Evolutionary conservation across 2,329 filamentous ascomycete genomes (phyloP).

Genomic region (Lasiodiplodia sp.): DNA sequence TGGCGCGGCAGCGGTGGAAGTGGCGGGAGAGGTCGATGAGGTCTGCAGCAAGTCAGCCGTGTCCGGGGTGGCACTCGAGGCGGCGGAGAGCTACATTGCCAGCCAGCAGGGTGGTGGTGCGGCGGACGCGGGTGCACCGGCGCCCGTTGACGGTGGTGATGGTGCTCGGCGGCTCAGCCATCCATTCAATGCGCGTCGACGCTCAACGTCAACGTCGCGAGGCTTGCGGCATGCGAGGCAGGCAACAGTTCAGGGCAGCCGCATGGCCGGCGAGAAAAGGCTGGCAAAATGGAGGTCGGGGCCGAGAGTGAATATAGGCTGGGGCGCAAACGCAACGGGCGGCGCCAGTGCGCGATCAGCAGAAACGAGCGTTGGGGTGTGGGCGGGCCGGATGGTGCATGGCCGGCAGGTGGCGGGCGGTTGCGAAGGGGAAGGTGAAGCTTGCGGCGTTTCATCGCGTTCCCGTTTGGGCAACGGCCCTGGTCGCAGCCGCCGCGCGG

Average conservation of each 20-base stretch:
- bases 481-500: conserved; percentile 24
- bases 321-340: conserved; percentile 10
- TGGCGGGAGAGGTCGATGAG: conserved; percentile 36
- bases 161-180: conserved; percentile 47
- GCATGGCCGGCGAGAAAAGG: conserved; percentile 17
- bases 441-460: conserved; percentile 26
- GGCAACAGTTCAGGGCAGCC: conserved; percentile 8
- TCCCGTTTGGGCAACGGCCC: conserved; percentile 13
- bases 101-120: conserved; percentile 32
- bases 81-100: conserved; percentile 31
- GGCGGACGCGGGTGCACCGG: conserved; percentile 48
- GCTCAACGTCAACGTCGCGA: conserved; percentile 33
- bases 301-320: conserved; percentile 20
- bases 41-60: conserved; percentile 30
- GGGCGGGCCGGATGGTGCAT: conserved; percentile 8
- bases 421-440: conserved; percentile 23
- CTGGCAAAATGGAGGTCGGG: conserved; percentile 5
- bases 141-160: conserved; percentile 48
- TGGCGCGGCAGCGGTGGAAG: conserved; percentile 37
- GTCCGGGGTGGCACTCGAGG: conserved; percentile 28
- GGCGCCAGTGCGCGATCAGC: conserved; percentile 10
- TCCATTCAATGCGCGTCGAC: conserved; percentile 39
- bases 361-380: conserved; percentile 18
- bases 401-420: conserved; percentile 18
- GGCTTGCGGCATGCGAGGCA: conserved; percentile 40